A percentile compares a stretch with the other conserved stretches of the same genome.
These are phyloP conservation scores for Penicillium canescens DNA, from an alignment of 495 filamentous ascomycete genomes.

Conservation along the genomic window DNA sequence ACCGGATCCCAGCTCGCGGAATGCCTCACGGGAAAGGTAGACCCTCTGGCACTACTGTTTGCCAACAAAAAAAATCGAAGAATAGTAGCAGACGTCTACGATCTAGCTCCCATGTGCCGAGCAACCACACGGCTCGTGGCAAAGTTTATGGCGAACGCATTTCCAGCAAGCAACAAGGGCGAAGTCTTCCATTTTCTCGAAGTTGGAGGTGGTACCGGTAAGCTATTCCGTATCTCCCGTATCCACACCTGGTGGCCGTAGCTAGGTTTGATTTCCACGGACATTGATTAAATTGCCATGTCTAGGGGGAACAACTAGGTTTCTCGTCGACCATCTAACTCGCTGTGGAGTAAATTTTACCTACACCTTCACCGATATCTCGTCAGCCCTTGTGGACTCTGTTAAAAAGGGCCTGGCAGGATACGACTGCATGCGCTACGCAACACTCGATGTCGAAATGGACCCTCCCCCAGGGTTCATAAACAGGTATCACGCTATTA, in stretches of 20 bases:
- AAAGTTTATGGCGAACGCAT: constrained; percentile 7
- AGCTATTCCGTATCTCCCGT: no score
- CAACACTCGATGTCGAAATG: constrained; percentile 39
- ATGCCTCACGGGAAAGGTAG: constrained; percentile 31
- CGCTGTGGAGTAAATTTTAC: constrained; percentile 23
- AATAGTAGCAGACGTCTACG: constrained; percentile 30
- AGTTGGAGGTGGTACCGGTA: constrained; percentile 41
- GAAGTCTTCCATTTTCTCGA: constrained; percentile 33
- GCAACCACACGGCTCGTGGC: background rate
- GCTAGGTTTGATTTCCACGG: no score
- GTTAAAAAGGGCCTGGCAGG: constrained; percentile 31
- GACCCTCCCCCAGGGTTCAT: constrained; percentile 22
- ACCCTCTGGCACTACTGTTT: constrained; percentile 35
- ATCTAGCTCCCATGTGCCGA: constrained; percentile 26
- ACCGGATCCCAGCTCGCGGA: constrained; percentile 31
- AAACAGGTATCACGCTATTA: constrained; percentile 34
- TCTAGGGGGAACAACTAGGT: constrained; percentile 28
- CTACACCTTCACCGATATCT: constrained; percentile 52
- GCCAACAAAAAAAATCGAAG: constrained; percentile 23
- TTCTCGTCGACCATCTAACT: constrained; percentile 23
- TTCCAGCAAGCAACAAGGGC: background rate
- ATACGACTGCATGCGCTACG: constrained; percentile 38
- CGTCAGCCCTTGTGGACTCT: constrained; percentile 35
- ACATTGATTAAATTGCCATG: no score
- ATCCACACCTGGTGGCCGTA: no score